Base-by-base conservation (phyloP, 2,329 filamentous ascomycete genomes). In the Sporothrix euskadiensis region DNA sequence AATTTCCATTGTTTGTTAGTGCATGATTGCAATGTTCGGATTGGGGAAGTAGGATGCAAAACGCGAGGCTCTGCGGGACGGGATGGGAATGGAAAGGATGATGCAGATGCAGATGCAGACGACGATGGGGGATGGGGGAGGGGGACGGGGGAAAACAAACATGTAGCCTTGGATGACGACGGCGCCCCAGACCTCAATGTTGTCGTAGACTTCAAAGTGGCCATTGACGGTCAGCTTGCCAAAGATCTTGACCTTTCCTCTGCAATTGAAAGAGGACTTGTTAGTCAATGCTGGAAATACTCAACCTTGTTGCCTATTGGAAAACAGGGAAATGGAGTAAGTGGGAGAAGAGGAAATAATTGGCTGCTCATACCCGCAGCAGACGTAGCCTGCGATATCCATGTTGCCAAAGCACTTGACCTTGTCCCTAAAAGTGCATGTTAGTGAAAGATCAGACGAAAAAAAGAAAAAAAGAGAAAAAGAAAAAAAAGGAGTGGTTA, bases 351-450 rank as follows among this genome's bases (percentile, higher is more conserved):
- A 19, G n/a, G n/a, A 16, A 26, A 44, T 6, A 65, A 26, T 65
- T 65, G n/a, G 22, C 10, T 9, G 44, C n/a, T 77, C 80, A 76
- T 77, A 83, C 83, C 78, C 81, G 73, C 82, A 82, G 44, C 79
- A 76, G 39, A 83, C 79, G 70, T 79, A 81, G 57, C 84, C 84
- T 19, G 77, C 79, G 56, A 85, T 78, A 59, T 80, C 77, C 26
- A 86, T 83, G 75, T 85, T 85, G 7, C 84, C 84, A 68, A 84
- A 84, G 1, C 83, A 83, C 75, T 85, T 85, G 74, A 86, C 80
- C 66, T 80, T 81, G 66, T 83, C 83, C 63, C 84, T 85, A 69
- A 4, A 9, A 14, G 5, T 12, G n/a, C 1, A 9, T 54, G 66
- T 61, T 14, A 54, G 52, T 35, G 22, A 16, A 7, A 4, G 26